Evolutionary conservation across 768 basidiomycete genomes (phyloP), one percentile per base, ranked within the genome.

Genomic region (Serendipita sp.): DNA sequence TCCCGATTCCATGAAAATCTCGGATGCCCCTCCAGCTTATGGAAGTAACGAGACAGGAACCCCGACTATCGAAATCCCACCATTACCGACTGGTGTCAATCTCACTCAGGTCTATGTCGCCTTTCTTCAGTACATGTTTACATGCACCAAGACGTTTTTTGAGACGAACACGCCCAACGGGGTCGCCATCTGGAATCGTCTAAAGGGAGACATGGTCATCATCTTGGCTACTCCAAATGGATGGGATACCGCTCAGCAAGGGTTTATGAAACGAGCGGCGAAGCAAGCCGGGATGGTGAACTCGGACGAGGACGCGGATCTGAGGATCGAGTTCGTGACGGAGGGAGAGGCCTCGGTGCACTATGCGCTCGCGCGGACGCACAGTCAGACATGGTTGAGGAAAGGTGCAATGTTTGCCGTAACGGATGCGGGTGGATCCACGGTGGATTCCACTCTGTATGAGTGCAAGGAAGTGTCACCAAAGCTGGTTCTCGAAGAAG

Each of bases 131-230:
- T 64, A 64, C 36, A 55, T 64, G 18, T 58, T 58, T 16, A 55
- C 34, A n/a, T 31, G 43, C 31, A 48, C 64, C 3, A 18, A 43
- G 18, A 40, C 23, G 4, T 55, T 64, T 43, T 64, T 64, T 52
- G 16, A 43, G 31, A n/a, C 6, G 10, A 27, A 11, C 13, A 58
- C 64, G 33, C 64, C 36, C 18, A 46, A 64, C 40, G 64, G 64
- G n/a, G 36, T 34, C 52, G 55, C 70, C 2, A 60, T 60, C 18
- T 60, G 55, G 55, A n/a, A 31, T 8, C 55, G 55, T 16, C 18
- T 60, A 29, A 23, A 37, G 55, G 8, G 31, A 8, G 55, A 31
- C 36, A 60, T 60, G 36, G 75, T 81, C 33, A 81, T 78, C 63
- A 74, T 81, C 34, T 11, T 64, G 34, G 31, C 50, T 5, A 60